Evolutionary conservation across 345 rosid genomes (phyloP).

Genomic region (Toxicodendron radicans): DNA sequence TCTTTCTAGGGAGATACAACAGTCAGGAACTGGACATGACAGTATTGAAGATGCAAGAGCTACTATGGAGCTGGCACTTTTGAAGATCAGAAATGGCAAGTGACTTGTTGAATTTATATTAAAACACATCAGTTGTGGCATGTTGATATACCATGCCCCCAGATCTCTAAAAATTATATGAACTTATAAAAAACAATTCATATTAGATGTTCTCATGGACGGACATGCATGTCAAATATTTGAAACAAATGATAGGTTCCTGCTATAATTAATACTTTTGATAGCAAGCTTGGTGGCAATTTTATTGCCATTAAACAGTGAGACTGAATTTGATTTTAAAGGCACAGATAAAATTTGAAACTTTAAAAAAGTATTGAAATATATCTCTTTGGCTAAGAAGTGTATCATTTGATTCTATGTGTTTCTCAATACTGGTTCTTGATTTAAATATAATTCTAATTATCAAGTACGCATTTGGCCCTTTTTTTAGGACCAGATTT

Average conservation of each 20-base stretch:
- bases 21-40: conserved; percentile 78
- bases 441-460: conserved; percentile 12
- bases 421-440: conserved; percentile 7
- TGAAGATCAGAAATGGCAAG: conserved; percentile 84
- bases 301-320: neutral
- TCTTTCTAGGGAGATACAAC: conserved; percentile 83
- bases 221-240: neutral
- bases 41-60: conserved; percentile 92
- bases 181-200: neutral
- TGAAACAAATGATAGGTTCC: neutral
- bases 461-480: conserved; percentile 16
- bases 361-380: neutral
- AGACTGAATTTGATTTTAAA: neutral
- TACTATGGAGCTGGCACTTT: conserved; percentile 80
- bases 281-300: neutral
- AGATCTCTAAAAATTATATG: neutral
- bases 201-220: neutral
- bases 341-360: neutral
- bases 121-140: neutral
- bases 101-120: conserved; percentile 11
- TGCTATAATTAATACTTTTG: neutral
- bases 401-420: neutral
- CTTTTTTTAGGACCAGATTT: conserved; percentile 77
- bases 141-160: neutral
- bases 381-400: neutral